Evolutionary conservation across 805 yeast genomes (phyloP), one percentile per base, ranked within the genome.

Genomic region (Kodamaea lidongshanica): DNA sequence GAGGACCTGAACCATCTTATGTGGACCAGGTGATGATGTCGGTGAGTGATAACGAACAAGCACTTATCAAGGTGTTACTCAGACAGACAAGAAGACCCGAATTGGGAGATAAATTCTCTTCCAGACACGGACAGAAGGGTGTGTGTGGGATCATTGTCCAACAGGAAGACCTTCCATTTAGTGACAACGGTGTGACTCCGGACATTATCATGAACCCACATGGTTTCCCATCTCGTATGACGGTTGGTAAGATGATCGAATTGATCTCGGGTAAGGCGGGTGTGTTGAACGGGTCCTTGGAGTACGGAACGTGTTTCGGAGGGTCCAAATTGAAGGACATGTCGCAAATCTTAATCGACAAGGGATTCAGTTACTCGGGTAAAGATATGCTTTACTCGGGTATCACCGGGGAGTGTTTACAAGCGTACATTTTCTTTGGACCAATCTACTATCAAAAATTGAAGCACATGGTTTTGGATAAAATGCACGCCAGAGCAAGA

Each of bases 191-290:
- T 53, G 73, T 92, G 15, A 67, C 76, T 3, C 98, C 98, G 0
- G 98, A 89, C 62, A 88, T 89, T 42, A 89, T 89, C 50, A 89
- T 89, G 96, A 89, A 89, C 52, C 98, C 98, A 2, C 98, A 89
- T 57, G 98, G 96, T 65, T 92, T 89, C 79, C 98, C 98, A 40
- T 89, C 97, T 19, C 94, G 98, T 73, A 92, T 92, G 98, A 92
- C 98, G 22, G 97, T 92, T 12, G 98, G 98, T 37, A 92, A 92
- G 60, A 89, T 92, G 97, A 77, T 92, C 43, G 98, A 92, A 58
- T 69, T 89, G 39, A 82, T 92, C 14, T 82, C 95, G 18, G 98
- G 98, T 45, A 92, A 92, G 53, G 98, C 97, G 0, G 98, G 98
- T 55, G 96, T 92, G 22, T 61, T 92, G 45, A 82, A 85, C 46